A percentile compares a stretch with the other conserved stretches of the same genome.
These are phyloP conservation scores for Geotrichum carabidarum DNA, from an alignment of 1,139 yeast genomes.

Conservation along the genomic window DNA sequence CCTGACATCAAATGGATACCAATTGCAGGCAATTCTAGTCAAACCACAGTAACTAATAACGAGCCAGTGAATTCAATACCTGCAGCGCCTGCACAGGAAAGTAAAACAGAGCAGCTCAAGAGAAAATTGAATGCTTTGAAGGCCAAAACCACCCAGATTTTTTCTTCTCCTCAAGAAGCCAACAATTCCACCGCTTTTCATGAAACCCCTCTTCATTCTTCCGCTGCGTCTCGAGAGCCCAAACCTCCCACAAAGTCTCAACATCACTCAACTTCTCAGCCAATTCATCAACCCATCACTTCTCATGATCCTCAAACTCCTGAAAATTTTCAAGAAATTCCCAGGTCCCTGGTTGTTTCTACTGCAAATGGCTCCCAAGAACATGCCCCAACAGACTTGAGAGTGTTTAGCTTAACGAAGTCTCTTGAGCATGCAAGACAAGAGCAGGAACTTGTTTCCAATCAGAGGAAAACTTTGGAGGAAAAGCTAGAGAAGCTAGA, in stretches of 20 bases:
- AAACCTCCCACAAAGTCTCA: too few relatives aligned
- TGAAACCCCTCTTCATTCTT: too few relatives aligned
- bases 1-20: neutral
- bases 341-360: neutral
- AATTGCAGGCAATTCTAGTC: neutral
- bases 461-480: neutral
- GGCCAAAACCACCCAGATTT: neutral
- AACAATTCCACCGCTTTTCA: too few relatives aligned
- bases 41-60: neutral
- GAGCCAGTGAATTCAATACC: too few relatives aligned
- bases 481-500: slow-evolving; percentile 10
- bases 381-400: neutral
- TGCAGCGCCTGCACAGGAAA: neutral
- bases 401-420: neutral
- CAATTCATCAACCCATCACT: too few relatives aligned
- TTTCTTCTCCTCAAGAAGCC: too few relatives aligned
- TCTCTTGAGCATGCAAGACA: slow-evolving; percentile 5
- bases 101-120: neutral
- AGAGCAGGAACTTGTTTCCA: neutral
- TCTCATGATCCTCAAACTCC: neutral
- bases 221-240: too few relatives aligned
- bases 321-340: neutral
- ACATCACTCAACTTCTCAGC: too few relatives aligned
- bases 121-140: neutral
- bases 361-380: neutral